phyloP scores from a whole-genome alignment of 768 basidiomycete genomes.

The Postia placenta region DNA sequence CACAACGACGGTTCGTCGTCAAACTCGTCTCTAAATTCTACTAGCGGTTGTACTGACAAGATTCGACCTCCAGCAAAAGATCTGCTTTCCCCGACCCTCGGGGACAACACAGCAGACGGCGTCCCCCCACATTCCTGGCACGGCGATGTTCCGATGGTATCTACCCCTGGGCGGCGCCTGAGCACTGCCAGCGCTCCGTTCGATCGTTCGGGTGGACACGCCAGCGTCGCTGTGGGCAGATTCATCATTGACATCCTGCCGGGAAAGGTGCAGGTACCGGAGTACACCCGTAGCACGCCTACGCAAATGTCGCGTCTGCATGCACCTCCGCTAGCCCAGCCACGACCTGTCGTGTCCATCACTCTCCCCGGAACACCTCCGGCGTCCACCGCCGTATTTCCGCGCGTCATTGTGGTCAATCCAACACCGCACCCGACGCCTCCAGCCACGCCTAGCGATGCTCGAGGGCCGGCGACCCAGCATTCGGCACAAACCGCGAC shows the following conservation, averaged over 20 bases:
- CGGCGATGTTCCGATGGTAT: constrained; percentile 10
- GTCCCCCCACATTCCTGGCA: constrained; percentile 21
- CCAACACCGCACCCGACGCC: constrained; percentile 79
- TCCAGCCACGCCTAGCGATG: constrained; percentile 52
- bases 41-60: not conserved
- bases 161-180: constrained; percentile 18
- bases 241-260: constrained; percentile 60
- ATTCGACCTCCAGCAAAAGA: not conserved
- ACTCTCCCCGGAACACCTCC: constrained; percentile 21
- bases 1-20: constrained; percentile 6
- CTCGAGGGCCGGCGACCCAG: constrained; percentile 20
- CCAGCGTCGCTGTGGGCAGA: constrained; percentile 31
- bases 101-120: not conserved
- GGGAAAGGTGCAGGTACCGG: constrained; percentile 24
- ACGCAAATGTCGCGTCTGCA: not conserved
- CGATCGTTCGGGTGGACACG: constrained; percentile 16
- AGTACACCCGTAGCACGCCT: constrained; percentile 13
- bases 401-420: constrained; percentile 62
- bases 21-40: constrained; percentile 8
- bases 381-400: constrained; percentile 29
- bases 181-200: constrained; percentile 22
- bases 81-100: not conserved
- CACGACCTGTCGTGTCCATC: constrained; percentile 16
- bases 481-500: constrained; percentile 24
- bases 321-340: constrained; percentile 17